Evolutionary conservation across 805 yeast species (phyloP).

Genomic region (Myxozyma neotropica): DNA sequence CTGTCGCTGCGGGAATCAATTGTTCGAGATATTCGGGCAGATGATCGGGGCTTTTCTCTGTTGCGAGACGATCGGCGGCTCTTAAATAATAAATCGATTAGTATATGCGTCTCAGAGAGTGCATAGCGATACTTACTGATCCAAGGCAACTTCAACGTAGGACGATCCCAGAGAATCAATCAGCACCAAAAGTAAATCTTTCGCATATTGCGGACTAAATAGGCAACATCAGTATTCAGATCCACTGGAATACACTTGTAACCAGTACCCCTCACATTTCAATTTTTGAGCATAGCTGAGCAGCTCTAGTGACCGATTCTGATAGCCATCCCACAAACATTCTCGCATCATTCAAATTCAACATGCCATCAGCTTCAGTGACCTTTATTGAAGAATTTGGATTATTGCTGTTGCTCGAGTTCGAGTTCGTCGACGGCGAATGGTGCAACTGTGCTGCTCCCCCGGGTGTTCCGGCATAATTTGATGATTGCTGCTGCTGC

Average conservation of each 20-base stretch:
- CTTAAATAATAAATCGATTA: not conserved
- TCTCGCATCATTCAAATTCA: conserved; percentile 17
- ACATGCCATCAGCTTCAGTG: conserved; percentile 15
- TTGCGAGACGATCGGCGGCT: conserved; percentile 9
- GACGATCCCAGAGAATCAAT: conserved; percentile 19
- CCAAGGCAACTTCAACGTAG: conserved; percentile 27
- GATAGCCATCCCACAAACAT: conserved; percentile 18
- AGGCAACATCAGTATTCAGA: no score
- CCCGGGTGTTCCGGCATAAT: not conserved
- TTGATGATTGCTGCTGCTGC: not conserved
- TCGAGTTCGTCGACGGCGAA: not conserved
- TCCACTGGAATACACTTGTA: no score
- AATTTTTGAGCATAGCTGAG: conserved; percentile 25
- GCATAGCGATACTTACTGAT: conserved; percentile 15
- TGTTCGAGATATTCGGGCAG: conserved; percentile 8
- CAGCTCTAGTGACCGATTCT: conserved; percentile 21
- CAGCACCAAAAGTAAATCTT: conserved; percentile 17
- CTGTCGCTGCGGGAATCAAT: conserved; percentile 7
- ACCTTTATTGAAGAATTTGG: not conserved
- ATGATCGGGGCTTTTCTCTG: conserved; percentile 6
- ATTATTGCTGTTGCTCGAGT: not conserved
- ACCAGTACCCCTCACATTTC: conserved; percentile 30
- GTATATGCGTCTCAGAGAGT: no score
- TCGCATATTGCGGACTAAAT: conserved; percentile 26
- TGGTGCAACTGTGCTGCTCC: not conserved